Conservation (phyloP, 495 filamentous ascomycete species). For the Trichoderma gamsii region DNA sequence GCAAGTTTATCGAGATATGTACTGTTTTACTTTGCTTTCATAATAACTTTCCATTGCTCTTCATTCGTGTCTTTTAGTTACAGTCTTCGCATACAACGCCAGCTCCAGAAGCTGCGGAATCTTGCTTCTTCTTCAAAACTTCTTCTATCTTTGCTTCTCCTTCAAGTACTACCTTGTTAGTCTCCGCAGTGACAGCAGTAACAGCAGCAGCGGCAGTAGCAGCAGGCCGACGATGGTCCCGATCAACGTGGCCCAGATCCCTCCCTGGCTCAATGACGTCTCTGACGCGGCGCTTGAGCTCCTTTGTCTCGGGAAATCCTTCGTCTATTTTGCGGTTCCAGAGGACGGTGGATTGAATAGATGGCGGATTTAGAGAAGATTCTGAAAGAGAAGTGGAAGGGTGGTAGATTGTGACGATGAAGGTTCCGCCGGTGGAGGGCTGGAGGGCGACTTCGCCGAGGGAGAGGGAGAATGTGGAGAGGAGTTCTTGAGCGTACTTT, state of each 20-base stretch:
- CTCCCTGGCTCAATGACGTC: conserved; percentile 73
- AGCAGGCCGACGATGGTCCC: conserved; percentile 27
- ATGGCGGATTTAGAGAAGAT: conserved; percentile 17
- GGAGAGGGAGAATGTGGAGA: conserved; percentile 84
- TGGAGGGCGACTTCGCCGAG: conserved; percentile 89
- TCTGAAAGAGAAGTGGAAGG: conserved; percentile 19
- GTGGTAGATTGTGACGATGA: conserved; percentile 60
- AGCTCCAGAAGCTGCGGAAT: not conserved
- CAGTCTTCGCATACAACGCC: not conserved
- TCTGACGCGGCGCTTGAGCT: conserved; percentile 82
- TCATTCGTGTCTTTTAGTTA: not conserved
- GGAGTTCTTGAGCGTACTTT: conserved; percentile 91
- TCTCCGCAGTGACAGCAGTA: conserved; percentile 8
- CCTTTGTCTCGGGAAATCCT: conserved; percentile 88
- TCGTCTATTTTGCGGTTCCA: conserved; percentile 89
- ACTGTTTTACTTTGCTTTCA: no score
- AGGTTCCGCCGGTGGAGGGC: conserved; percentile 77
- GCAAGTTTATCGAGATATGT: no score
- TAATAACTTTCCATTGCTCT: no score
- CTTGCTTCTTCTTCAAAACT: conserved; percentile 16
- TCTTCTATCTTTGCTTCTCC: conserved; percentile 24
- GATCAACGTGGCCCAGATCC: conserved; percentile 79
- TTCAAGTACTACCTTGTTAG: not conserved
- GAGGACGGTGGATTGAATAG: conserved; percentile 43
- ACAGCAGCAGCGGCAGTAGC: conserved; percentile 21